These are phyloP conservation scores for Syzygium syzygioides DNA, from an alignment of 441 rosid genomes.

Conservation along the genomic window DNA sequence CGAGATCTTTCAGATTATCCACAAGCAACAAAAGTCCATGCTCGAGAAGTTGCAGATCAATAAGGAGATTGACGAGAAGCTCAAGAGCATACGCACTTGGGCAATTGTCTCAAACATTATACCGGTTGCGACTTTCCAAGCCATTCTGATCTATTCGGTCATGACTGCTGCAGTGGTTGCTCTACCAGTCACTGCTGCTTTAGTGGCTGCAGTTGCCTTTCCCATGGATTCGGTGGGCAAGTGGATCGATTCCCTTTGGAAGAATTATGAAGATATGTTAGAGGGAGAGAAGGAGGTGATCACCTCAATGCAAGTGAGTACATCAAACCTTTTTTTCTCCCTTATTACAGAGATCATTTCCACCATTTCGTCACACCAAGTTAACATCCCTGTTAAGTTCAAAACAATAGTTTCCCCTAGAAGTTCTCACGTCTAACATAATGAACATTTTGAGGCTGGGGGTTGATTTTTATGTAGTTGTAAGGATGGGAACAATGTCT, in stretches of 20 bases:
- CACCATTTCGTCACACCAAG: background rate
- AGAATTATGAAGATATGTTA: too few relatives aligned
- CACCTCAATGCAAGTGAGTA: background rate
- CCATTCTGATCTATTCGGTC: too few relatives aligned
- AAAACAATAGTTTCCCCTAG: background rate
- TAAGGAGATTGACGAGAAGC: slow-evolving; percentile 78
- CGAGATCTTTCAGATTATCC: slow-evolving; percentile 56
- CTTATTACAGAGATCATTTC: background rate
- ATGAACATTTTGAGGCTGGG: background rate
- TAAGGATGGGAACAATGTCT: background rate
- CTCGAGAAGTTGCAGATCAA: slow-evolving; percentile 54
- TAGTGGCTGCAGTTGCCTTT: background rate
- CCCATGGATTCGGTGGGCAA: background rate
- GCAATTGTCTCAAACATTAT: slow-evolving; percentile 63
- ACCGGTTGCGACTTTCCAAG: slow-evolving; percentile 29
- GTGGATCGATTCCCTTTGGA: background rate
- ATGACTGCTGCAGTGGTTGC: too few relatives aligned
- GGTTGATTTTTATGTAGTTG: background rate
- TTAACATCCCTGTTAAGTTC: background rate
- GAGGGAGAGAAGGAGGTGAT: background rate
- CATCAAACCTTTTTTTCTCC: background rate
- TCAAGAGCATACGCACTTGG: slow-evolving; percentile 53
- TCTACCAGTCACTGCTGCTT: background rate
- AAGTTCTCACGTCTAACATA: background rate
- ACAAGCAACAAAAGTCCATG: slow-evolving; percentile 52